Evolutionary conservation across 202 grass and related monocot species (phyloP).

Genomic region (Zoysia matrella): DNA sequence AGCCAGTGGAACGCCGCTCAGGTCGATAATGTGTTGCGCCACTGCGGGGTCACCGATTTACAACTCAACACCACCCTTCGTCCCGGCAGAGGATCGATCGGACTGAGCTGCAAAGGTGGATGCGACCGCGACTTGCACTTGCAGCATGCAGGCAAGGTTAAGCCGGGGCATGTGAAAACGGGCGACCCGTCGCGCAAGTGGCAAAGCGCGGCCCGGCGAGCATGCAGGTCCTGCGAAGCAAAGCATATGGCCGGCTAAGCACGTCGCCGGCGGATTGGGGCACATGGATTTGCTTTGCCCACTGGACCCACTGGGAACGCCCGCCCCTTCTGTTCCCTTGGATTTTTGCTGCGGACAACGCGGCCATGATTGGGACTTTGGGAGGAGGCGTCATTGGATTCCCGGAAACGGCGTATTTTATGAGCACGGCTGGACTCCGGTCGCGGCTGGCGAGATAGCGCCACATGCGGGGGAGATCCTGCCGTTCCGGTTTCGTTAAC

Average conservation of each 20-base stretch:
- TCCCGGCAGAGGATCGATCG: neutral
- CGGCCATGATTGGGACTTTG: slow-evolving; percentile 13
- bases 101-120: slow-evolving; percentile 13
- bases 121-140: neutral
- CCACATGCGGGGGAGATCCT: neutral
- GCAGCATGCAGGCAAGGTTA: neutral
- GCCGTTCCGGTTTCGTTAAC: neutral
- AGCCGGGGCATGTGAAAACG: slow-evolving; percentile 20
- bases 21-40: neutral
- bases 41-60: neutral
- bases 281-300: slow-evolving; percentile 49
- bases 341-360: slow-evolving; percentile 28
- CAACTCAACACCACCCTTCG: slow-evolving; percentile 33
- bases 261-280: slow-evolving; percentile 37
- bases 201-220: neutral
- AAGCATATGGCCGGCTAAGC: slow-evolving; percentile 14
- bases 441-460: slow-evolving; percentile 8
- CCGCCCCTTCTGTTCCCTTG: slow-evolving; percentile 19
- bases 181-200: slow-evolving; percentile 15
- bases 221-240: neutral
- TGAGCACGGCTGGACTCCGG: slow-evolving; percentile 37
- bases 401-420: slow-evolving; percentile 6
- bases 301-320: neutral
- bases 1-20: neutral
- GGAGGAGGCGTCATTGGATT: slow-evolving; percentile 24